Evolutionary conservation across 2,329 filamentous ascomycete species (phyloP).

Genomic region (Conoideocrella luteorostrata): DNA sequence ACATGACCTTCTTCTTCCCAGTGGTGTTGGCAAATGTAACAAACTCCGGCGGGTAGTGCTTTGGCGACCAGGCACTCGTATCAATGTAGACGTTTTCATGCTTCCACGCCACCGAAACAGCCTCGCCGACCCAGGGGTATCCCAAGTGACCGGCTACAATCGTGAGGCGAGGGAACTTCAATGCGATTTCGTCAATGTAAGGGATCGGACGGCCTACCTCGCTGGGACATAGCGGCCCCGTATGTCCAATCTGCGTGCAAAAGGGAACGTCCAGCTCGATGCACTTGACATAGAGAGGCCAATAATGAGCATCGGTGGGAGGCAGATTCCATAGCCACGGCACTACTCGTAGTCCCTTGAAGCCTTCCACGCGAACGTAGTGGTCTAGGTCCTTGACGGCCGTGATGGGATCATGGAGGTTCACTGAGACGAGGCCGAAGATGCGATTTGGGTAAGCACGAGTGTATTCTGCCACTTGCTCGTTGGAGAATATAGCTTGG

Average conservation of each 20-base stretch:
- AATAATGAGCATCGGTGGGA: constrained; percentile 10
- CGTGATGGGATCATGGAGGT: constrained; percentile 9
- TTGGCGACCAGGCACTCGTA: constrained; percentile 9
- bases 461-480: constrained; percentile 9
- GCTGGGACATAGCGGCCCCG: constrained; percentile 10
- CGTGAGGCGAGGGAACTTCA: constrained; percentile 11
- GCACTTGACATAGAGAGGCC: constrained; percentile 12
- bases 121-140: constrained; percentile 10
- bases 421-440: constrained; percentile 8
- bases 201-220: constrained; percentile 12
- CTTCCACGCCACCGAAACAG: constrained; percentile 11
- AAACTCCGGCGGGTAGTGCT: constrained; percentile 10
- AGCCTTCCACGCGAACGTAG: constrained; percentile 11
- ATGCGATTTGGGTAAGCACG: constrained; percentile 11
- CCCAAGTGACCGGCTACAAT: constrained; percentile 12
- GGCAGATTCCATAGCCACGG: constrained; percentile 11
- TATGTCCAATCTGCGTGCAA: constrained; percentile 11
- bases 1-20: constrained; percentile 11
- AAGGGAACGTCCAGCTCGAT: constrained; percentile 11
- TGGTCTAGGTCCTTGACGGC: constrained; percentile 10
- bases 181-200: constrained; percentile 10
- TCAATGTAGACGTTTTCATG: constrained; percentile 12
- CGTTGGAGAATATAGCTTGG: constrained; percentile 9
- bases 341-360: constrained; percentile 10
- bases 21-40: constrained; percentile 11